phyloP scores from a whole-genome alignment of 192 early-diverging fungal genomes.

The Allomyces javanicus region DNA sequence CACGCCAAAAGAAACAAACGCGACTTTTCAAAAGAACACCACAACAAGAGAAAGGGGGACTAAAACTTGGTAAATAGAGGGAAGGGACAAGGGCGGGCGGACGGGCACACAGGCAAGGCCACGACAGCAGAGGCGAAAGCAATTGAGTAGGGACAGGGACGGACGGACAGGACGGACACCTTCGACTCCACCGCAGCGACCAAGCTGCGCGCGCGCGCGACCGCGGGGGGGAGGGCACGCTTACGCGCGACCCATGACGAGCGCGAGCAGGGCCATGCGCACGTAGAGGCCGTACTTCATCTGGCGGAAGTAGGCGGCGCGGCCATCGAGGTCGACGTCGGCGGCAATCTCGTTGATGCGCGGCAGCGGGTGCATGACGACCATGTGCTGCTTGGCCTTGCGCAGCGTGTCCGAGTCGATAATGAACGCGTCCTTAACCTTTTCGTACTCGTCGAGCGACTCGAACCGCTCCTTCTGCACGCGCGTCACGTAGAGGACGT shows the following conservation, averaged over 20 bases:
- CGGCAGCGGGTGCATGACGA: constrained; percentile 96
- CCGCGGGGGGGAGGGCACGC: too few relatives aligned
- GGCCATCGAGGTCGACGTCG: constrained; percentile 93
- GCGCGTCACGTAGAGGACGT: constrained; percentile 92
- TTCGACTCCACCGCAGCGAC: too few relatives aligned
- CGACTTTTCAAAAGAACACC: too few relatives aligned
- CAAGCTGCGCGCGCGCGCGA: too few relatives aligned
- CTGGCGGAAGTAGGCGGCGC: constrained; percentile 95
- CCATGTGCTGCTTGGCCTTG: constrained; percentile 85
- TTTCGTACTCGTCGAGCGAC: constrained; percentile 54
- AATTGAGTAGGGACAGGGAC: too few relatives aligned
- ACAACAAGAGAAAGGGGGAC: too few relatives aligned
- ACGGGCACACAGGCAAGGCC: too few relatives aligned
- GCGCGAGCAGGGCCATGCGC: constrained; percentile 86
- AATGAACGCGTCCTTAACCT: constrained; percentile 51
- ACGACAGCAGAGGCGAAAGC: too few relatives aligned
- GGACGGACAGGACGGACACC: too few relatives aligned
- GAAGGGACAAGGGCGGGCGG: too few relatives aligned
- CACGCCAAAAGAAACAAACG: too few relatives aligned
- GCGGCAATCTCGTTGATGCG: constrained; percentile 86
- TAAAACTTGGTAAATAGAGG: too few relatives aligned
- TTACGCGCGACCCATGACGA: constrained; percentile 31
- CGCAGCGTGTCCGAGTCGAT: constrained; percentile 71
- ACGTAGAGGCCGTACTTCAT: constrained; percentile 97
- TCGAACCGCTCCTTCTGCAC: constrained; percentile 91